These are phyloP conservation scores for Colletotrichum gigasporum DNA, from an alignment of 2,329 filamentous ascomycete genomes.

Conservation along the genomic window DNA sequence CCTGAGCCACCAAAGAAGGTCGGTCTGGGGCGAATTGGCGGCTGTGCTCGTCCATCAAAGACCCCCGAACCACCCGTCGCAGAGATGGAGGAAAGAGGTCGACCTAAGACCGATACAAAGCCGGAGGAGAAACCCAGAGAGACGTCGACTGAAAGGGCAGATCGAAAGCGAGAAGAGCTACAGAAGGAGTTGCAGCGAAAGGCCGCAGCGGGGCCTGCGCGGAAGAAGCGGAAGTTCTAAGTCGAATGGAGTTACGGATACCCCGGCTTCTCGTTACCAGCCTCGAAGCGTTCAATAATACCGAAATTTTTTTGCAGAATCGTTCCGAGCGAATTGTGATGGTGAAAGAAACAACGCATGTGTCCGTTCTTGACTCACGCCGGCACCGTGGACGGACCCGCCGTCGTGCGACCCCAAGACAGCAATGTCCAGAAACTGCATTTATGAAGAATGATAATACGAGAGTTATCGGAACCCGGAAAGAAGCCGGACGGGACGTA, in stretches of 20 bases:
- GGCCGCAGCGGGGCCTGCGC: constrained; percentile 57
- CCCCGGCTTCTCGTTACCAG: too few species aligned
- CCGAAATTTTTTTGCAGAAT: neutral
- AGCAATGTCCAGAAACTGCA: too few species aligned
- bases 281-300: neutral
- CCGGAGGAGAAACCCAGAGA: constrained; percentile 47
- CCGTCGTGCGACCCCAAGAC: too few species aligned
- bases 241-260: neutral
- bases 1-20: constrained; percentile 28
- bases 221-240: constrained; percentile 67
- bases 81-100: constrained; percentile 2
- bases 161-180: constrained; percentile 61
- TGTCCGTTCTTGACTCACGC: too few species aligned
- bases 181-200: constrained; percentile 60
- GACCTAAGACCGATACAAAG: constrained; percentile 34
- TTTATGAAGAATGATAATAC: neutral
- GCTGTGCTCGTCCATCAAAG: neutral
- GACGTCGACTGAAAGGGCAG: constrained; percentile 56
- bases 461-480: neutral
- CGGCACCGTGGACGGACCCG: too few species aligned
- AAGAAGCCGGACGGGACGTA: neutral
- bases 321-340: too few species aligned
- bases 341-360: too few species aligned
- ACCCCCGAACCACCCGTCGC: constrained; percentile 3
- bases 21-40: constrained; percentile 47